Base-by-base conservation (phyloP, 306 rosid genomes). In the Trifolium subterraneum region DNA sequence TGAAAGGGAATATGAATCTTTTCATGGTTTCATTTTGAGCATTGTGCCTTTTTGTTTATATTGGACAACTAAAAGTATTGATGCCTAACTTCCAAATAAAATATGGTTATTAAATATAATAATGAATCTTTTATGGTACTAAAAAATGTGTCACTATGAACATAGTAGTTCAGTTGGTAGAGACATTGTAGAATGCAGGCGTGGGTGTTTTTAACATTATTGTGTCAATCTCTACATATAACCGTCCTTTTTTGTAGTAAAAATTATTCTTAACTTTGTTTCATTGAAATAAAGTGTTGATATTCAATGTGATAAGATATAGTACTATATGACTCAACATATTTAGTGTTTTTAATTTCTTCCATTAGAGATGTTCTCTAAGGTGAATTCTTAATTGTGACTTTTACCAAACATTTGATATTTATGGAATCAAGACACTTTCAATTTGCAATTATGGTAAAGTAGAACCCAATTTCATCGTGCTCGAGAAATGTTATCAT, bases 1-100 rank as follows among this genome's bases (percentile, higher is more conserved):
- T 60, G 73, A 79, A 64, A 31, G 59, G 29, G 81, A 79, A 79
- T 78, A 65, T 52, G 54, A 74, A 72, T 33, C 68, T 23, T 31
- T 68, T 14, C 64, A 4, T 8, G 27, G 47, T 51, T 69, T 45
- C 16, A 59, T 38, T 58, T 64, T 14, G 35, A 29, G 25, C 31
- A 48, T 18, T 29, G 47, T 59, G 75, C 61, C 54, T 27, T 29
- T 1, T 8, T 8, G 10, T 66, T 71, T 20, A 59, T 47, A 77
- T 51, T 55, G 33, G 15, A 55, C 33, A 52, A 52, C 59, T 52
- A 52, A 19, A 12, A 52, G 59, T 14, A 52, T 52, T 12, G 9
- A 18, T 16, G 12, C 23, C 3, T 50, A 50, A n/a, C n/a, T n/a
- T n/a, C n/a, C 3, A 5, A 16, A 16, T 11, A 10, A 16, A 50